Evolutionary conservation across 345 rosid genomes (phyloP), one percentile per base, ranked within the genome.

Genomic region (Hypericum perforatum): DNA sequence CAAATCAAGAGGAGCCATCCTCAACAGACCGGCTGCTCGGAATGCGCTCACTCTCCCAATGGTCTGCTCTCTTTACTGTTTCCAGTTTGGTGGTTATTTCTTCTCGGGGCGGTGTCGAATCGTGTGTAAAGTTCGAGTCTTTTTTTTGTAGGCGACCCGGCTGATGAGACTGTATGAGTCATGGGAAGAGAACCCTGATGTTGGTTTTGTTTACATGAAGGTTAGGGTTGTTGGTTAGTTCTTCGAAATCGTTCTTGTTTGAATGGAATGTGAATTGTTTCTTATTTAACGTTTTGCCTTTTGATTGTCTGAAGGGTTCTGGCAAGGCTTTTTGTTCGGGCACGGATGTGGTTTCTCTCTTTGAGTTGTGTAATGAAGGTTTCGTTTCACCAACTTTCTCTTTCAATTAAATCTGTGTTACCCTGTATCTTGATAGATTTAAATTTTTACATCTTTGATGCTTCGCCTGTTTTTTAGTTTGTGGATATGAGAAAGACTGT

Each of bases 161-260:
- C 69, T 88, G 53, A 80, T 69, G 57, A 82, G 82, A 73, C 69
- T 92, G 16, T 92, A 88, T 49, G 95, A 83, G 49, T 85, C 87
- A 13, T 92, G 98, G 98, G 94, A 92, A 75, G 97, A 88, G 61
- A 92, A 85, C 48, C 84, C 94, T 0, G 82, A 85, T 59, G 80
- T 85, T 63, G 90, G 94, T 0, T 85, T 85, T 69, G 86, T 87
- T 44, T 16, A 81, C 54, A 75, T 88, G 96, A 85, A 83, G 95
- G 96, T 92, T 59, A 14, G 9, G 43, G 37, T 39, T 43, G 39
- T 22, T 4, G 32, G 4, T 22, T 22, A 22, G 32, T 22, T 22
- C 32, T 22, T 22, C 32, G 32, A 22, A 22, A 22, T 22, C 32
- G 32, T 22, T 22, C 32, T 22, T 22, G 32, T 22, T 22, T 22